Evolutionary conservation across 805 yeast species (phyloP).

Genomic region (Clavispora santaluciae): DNA sequence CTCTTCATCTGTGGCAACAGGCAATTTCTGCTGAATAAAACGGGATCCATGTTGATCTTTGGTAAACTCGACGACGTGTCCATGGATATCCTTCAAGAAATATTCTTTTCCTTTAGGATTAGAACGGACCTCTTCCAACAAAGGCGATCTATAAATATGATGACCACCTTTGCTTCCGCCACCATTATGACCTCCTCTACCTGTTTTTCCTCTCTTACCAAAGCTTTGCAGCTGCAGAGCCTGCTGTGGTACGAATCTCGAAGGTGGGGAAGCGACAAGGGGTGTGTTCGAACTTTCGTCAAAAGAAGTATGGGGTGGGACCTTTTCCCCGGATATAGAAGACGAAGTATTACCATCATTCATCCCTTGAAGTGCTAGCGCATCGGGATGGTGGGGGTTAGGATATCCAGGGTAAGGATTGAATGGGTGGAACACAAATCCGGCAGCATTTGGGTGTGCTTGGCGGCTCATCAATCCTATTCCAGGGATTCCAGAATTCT

Average conservation of each 20-base stretch:
- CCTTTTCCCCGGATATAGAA: background rate
- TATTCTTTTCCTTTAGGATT: conserved; percentile 55
- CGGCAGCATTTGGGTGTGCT: conserved; percentile 19
- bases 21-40: conserved; percentile 86
- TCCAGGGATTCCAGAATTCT: conserved; percentile 17
- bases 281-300: background rate
- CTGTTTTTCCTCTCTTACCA: conserved; percentile 12
- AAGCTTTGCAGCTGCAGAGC: conserved; percentile 1
- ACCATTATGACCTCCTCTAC: conserved; percentile 7
- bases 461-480: conserved; percentile 37
- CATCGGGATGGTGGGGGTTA: conserved; percentile 16
- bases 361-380: conserved; percentile 11
- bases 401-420: conserved; percentile 42
- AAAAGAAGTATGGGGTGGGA: conserved; percentile 5
- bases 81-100: conserved; percentile 68
- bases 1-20: conserved; percentile 57
- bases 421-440: conserved; percentile 48
- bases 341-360: background rate
- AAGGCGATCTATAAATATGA: conserved; percentile 68
- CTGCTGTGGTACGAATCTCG: background rate
- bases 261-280: background rate
- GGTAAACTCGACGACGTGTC: conserved; percentile 85
- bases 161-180: conserved; percentile 21
- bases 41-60: conserved; percentile 97
- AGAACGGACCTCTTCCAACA: conserved; percentile 79